Evolutionary conservation across 495 filamentous ascomycete species (phyloP), one percentile per base, ranked within the genome.

Genomic region (Platismatia glauca): DNA sequence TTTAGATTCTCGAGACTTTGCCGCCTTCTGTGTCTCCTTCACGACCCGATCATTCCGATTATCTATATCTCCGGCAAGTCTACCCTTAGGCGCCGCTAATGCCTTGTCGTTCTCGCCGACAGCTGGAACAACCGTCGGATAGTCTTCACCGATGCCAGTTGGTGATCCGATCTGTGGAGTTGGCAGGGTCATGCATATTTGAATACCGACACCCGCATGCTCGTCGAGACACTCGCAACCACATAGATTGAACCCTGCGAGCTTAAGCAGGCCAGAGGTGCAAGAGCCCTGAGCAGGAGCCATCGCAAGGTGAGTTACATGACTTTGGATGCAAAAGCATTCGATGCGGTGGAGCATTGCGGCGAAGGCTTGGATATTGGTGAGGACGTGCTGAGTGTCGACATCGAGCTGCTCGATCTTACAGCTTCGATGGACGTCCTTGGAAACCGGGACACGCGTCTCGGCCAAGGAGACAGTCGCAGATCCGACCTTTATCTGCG

Each of bases 1-100:
- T 48, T 73, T 70, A 38, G 72, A 72, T 27, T 63, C 53, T 44
- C 71, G 66, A n/a, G 71, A 22, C 16, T 63, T 57, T 13, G 38
- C 64, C 24, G 73, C 71, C 12, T 65, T 63, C 31, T 64, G 22
- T 35, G 63, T 43, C 35, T 69, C 68, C 33, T 63, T 65, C 15
- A 73, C 69, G 46, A 63, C 52, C 62, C 62, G 56, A 71, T 73
- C 7, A 57, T 66, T 11, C 20, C 55, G 8, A 61, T 66, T 29
- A 67, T 56, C 18, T 20, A 41, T 41, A 16, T 41, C 39, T 7
- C 39, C 20, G 39, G 39, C 39, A 7, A 41, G 15, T 18, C 16
- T 7, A 7, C 20, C 39, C 13, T 41, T 41, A 4, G 44, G 9
- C 44, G 44, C 44, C n/a, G 22, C n/a, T 27, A 5, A 18, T 44